Evolutionary conservation across 495 filamentous ascomycete genomes (phyloP).

Genomic region (Aspergillus campestris): DNA sequence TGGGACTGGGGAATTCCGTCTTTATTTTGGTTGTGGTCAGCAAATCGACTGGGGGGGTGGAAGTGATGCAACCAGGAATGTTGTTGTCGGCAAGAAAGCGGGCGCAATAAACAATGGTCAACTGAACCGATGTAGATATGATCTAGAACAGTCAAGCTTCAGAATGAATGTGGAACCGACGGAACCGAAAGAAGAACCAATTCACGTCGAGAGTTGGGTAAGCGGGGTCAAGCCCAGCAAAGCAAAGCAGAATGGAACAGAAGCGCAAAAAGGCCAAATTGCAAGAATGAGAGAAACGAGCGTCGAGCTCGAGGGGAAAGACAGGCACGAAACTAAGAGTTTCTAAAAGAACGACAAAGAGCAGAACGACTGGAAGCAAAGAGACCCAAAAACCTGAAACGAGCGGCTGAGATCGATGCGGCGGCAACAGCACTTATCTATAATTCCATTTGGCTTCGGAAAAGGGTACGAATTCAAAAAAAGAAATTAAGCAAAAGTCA

Average conservation of each 20-base stretch:
- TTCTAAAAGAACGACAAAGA: slow-evolving; percentile 30
- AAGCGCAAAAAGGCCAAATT: slow-evolving; percentile 13
- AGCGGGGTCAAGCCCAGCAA: slow-evolving; percentile 8
- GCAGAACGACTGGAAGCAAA: slow-evolving; percentile 29
- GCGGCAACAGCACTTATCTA: slow-evolving; percentile 11
- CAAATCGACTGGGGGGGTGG: slow-evolving; percentile 11
- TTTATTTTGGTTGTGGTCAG: slow-evolving; percentile 14
- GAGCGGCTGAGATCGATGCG: slow-evolving; percentile 8
- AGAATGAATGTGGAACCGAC: slow-evolving; percentile 14
- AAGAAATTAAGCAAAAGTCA: too few relatives aligned
- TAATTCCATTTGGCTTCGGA: too few relatives aligned
- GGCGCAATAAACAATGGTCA: slow-evolving; percentile 4
- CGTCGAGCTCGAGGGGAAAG: slow-evolving; percentile 24
- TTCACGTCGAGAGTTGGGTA: slow-evolving; percentile 10
- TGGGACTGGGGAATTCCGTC: too few relatives aligned
- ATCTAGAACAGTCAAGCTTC: slow-evolving; percentile 6
- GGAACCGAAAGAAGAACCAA: slow-evolving; percentile 12
- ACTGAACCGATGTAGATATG: background rate
- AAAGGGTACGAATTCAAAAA: too few relatives aligned
- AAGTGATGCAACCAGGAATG: slow-evolving; percentile 28
- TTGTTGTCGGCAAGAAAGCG: slow-evolving; percentile 14
- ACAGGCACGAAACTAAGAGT: slow-evolving; percentile 17
- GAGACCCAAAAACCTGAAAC: slow-evolving; percentile 22
- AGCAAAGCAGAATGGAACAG: slow-evolving; percentile 14
- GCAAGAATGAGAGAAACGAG: slow-evolving; percentile 23